A percentile compares a stretch with the other conserved stretches of the same genome.
phyloP scores from a whole-genome alignment of 2,329 filamentous ascomycete species.

The Aspergillus proliferans region DNA sequence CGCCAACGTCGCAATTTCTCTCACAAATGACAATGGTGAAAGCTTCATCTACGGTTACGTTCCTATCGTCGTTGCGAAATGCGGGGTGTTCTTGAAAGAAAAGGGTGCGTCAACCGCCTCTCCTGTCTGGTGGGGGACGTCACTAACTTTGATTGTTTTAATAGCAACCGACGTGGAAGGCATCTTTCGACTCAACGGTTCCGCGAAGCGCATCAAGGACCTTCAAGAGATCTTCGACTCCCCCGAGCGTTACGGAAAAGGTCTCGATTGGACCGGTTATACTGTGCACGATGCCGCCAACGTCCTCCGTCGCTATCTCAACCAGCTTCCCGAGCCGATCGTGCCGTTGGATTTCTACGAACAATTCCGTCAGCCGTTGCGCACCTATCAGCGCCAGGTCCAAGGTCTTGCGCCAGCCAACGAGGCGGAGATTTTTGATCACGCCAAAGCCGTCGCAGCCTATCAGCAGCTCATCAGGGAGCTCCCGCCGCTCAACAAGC shows the following conservation, averaged over 20 bases:
- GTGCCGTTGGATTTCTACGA: slow-evolving; percentile 92
- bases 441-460: slow-evolving; percentile 66
- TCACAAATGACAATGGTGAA: slow-evolving; percentile 84
- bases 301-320: slow-evolving; percentile 88
- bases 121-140: neutral
- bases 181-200: slow-evolving; percentile 92
- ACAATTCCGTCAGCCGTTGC: slow-evolving; percentile 77
- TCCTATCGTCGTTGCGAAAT: slow-evolving; percentile 96
- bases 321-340: slow-evolving; percentile 92
- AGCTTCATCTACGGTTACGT: slow-evolving; percentile 99
- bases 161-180: slow-evolving; percentile 89
- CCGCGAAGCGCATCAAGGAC: slow-evolving; percentile 97
- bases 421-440: slow-evolving; percentile 68
- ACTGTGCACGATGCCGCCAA: slow-evolving; percentile 98
- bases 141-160: slow-evolving; percentile 19
- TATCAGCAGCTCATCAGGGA: slow-evolving; percentile 92
- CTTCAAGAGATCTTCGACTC: slow-evolving; percentile 88
- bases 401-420: slow-evolving; percentile 62
- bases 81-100: slow-evolving; percentile 93
- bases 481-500: slow-evolving; percentile 84
- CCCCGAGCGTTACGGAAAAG: slow-evolving; percentile 91
- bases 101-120: slow-evolving; percentile 62
- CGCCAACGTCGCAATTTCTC: slow-evolving; percentile 94
- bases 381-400: slow-evolving; percentile 61
- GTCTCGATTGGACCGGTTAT: slow-evolving; percentile 92